Percentiles rank a stretch among this genome's conserved stretches.
These are phyloP conservation scores for Sporodiniella umbellata DNA, from an alignment of 371 early-diverging fungal genomes.

Conservation along the genomic window DNA sequence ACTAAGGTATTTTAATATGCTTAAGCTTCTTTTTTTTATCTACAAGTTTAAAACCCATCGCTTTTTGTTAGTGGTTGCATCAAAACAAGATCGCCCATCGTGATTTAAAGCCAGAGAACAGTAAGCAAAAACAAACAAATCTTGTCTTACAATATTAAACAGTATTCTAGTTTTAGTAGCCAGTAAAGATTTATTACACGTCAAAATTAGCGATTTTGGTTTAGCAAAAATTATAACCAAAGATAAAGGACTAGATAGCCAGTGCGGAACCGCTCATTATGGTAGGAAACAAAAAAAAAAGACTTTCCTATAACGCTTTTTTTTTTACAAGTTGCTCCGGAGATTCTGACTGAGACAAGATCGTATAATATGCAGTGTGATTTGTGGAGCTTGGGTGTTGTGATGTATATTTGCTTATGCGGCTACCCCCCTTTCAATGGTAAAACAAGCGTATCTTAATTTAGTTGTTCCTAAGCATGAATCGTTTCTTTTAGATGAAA, in stretches of 20 bases:
- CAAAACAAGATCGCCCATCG: slow-evolving; percentile 32
- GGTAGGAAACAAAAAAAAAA: slow-evolving; percentile 27
- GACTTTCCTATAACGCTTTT: neutral
- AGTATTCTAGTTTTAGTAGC: slow-evolving; percentile 69
- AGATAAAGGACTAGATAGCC: slow-evolving; percentile 62
- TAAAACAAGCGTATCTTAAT: slow-evolving; percentile 12
- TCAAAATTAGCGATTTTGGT: slow-evolving; percentile 95
- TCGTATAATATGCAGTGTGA: slow-evolving; percentile 90
- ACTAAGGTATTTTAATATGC: slow-evolving; percentile 42
- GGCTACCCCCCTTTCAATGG: slow-evolving; percentile 95
- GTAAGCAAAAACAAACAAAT: slow-evolving; percentile 21
- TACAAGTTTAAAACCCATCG: no score
- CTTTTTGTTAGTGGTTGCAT: slow-evolving; percentile 41
- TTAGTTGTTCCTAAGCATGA: neutral
- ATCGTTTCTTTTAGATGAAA: neutral
- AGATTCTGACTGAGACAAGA: slow-evolving; percentile 72
- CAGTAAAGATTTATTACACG: slow-evolving; percentile 50
- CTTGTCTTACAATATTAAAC: neutral
- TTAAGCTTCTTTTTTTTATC: no score
- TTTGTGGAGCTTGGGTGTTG: slow-evolving; percentile 98
- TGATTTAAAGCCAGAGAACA: slow-evolving; percentile 49
- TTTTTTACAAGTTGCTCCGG: slow-evolving; percentile 76
- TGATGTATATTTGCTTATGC: slow-evolving; percentile 95
- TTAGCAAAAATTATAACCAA: slow-evolving; percentile 77
- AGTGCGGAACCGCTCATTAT: slow-evolving; percentile 98